Percentiles rank a stretch among this genome's conserved stretches.
Conservation (phyloP, 1,284 basidiomycete species). For the Porogramme epimiltina region DNA sequence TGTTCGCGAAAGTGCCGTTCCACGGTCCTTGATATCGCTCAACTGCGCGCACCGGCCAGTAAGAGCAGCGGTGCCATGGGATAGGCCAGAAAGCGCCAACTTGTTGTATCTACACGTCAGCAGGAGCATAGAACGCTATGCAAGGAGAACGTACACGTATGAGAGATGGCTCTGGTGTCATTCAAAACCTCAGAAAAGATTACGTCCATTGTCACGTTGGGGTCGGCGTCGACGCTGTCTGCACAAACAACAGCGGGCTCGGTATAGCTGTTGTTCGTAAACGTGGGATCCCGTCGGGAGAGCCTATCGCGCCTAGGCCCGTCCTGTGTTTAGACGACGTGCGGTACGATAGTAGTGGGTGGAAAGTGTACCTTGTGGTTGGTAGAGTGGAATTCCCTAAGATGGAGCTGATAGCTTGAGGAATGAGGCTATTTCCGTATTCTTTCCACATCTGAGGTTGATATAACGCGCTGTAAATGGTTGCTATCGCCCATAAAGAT, state of each 20-base stretch:
- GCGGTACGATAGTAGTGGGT: background rate
- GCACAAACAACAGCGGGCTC: conserved; percentile 21
- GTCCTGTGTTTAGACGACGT: background rate
- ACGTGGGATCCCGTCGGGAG: background rate
- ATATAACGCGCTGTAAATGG: conserved; percentile 7
- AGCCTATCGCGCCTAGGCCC: background rate
- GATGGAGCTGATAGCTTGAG: background rate
- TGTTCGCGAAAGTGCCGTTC: conserved; percentile 21
- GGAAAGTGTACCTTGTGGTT: background rate
- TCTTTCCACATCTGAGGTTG: conserved; percentile 9
- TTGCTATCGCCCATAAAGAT: no score
- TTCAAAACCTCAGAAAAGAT: conserved; percentile 23
- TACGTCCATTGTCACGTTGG: conserved; percentile 12
- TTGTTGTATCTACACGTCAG: background rate
- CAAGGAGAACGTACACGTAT: conserved; percentile 13
- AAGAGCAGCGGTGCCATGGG: conserved; percentile 13
- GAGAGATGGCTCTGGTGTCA: conserved; percentile 19
- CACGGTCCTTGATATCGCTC: conserved; percentile 28
- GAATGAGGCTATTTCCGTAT: conserved; percentile 4
- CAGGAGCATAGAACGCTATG: background rate
- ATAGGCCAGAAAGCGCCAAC: conserved; percentile 17
- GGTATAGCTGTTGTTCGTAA: conserved; percentile 10
- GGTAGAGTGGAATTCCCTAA: background rate
- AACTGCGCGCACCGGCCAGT: conserved; percentile 22
- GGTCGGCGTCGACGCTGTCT: conserved; percentile 24